Percentiles rank a stretch among this genome's conserved stretches.
phyloP scores from a whole-genome alignment of 73 alveolate genomes.

The Breviolum minutum region DNA sequence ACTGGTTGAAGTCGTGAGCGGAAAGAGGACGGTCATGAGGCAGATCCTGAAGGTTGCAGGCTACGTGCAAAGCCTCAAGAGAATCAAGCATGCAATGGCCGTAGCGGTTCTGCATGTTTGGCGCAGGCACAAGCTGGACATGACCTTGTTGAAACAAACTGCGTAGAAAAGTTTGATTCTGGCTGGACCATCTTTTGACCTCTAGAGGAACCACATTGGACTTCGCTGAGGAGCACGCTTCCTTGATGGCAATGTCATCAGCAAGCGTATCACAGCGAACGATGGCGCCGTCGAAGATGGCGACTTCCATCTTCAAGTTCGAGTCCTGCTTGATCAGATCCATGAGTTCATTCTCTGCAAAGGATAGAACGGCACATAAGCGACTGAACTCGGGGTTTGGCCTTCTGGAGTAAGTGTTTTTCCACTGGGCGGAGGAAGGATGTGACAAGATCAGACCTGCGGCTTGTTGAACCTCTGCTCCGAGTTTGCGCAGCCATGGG shows the following conservation, averaged over 20 bases:
- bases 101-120: too few species aligned
- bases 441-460: neutral
- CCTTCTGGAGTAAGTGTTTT: neutral
- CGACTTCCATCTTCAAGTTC: neutral
- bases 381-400: constrained; percentile 1
- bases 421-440: neutral
- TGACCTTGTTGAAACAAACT: too few species aligned
- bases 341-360: neutral
- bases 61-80: too few species aligned
- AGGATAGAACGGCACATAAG: neutral
- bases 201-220: too few species aligned
- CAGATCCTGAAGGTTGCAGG: too few species aligned
- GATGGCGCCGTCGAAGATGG: neutral
- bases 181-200: too few species aligned
- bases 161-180: too few species aligned
- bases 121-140: too few species aligned
- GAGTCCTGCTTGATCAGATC: neutral
- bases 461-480: neutral
- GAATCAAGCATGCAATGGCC: too few species aligned
- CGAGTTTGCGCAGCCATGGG: neutral
- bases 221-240: too few species aligned
- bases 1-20: too few species aligned
- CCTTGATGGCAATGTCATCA: neutral
- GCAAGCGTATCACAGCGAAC: neutral
- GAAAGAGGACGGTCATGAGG: too few species aligned